A percentile compares a stretch with the other conserved stretches of the same genome.
Conservation (phyloP, 2,329 filamentous ascomycete species). For the Hirsutella minnesotensis region DNA sequence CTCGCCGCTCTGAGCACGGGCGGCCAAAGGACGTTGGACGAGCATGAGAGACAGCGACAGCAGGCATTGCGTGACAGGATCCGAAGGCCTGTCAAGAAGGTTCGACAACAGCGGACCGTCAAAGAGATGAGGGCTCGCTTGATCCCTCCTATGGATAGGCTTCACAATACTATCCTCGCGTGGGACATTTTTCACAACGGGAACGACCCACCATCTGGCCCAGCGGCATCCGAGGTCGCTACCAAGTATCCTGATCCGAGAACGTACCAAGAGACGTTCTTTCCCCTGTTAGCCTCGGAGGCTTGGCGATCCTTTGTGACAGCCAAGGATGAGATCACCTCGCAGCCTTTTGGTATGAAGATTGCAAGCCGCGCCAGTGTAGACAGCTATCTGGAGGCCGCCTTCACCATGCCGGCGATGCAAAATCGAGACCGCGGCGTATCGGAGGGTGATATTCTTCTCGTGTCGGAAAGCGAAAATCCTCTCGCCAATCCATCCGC, state of each 20-base stretch:
- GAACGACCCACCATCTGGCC: conserved; percentile 70
- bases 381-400: conserved; percentile 86
- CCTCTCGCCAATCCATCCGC: conserved; percentile 55
- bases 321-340: conserved; percentile 72
- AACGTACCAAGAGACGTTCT: conserved; percentile 81
- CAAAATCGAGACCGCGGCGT: conserved; percentile 62
- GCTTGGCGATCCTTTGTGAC: conserved; percentile 93
- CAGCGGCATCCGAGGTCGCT: conserved; percentile 63
- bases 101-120: conserved; percentile 64
- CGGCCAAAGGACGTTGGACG: conserved; percentile 35
- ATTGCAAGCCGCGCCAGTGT: conserved; percentile 80
- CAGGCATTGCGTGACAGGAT: conserved; percentile 41
- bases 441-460: conserved; percentile 76
- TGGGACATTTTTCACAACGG: conserved; percentile 94
- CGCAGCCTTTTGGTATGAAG: conserved; percentile 76
- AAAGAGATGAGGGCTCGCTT: conserved; percentile 93
- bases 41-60: conserved; percentile 31
- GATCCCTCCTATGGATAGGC: conserved; percentile 71
- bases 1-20: conserved; percentile 35
- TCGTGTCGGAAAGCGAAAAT: conserved; percentile 63
- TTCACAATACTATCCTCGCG: conserved; percentile 77
- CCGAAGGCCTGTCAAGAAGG: conserved; percentile 71
- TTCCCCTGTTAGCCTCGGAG: conserved; percentile 81
- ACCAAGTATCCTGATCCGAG: conserved; percentile 64
- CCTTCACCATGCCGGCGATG: conserved; percentile 61